Percentiles rank a stretch among this genome's conserved stretches.
Conservation (phyloP, 2,329 filamentous ascomycete genomes). For the Cladosporium sphaerospermum region DNA sequence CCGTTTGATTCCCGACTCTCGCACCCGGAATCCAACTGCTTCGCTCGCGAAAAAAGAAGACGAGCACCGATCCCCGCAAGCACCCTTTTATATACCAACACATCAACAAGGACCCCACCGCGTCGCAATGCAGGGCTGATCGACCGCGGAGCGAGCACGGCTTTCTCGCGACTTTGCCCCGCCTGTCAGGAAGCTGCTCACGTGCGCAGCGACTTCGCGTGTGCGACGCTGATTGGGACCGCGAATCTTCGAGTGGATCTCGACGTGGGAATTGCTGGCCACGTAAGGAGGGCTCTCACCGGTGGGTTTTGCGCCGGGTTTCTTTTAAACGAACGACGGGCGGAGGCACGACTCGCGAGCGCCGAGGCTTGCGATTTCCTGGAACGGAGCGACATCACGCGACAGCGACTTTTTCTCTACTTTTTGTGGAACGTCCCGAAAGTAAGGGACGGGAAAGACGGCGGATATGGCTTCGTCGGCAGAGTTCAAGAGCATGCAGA, state of each 20-base stretch:
- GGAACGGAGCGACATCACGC: too few relatives aligned
- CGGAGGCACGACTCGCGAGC: background rate
- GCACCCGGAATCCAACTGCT: background rate
- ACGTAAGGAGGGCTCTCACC: too few relatives aligned
- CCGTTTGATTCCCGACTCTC: background rate
- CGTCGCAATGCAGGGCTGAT: conserved; percentile 6
- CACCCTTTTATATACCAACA: background rate
- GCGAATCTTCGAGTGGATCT: too few relatives aligned
- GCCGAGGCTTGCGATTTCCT: too few relatives aligned
- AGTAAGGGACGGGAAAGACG: background rate
- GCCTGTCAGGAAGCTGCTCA: conserved; percentile 7
- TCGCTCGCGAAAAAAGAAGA: background rate
- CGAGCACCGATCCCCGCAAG: background rate
- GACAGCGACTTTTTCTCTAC: too few relatives aligned
- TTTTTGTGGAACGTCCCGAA: background rate
- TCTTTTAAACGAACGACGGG: background rate
- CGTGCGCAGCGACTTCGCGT: conserved; percentile 2
- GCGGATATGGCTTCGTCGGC: background rate
- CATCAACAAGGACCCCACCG: background rate
- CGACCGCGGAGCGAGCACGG: background rate
- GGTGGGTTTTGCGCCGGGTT: too few relatives aligned
- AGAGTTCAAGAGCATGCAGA: background rate
- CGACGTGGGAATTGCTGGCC: too few relatives aligned
- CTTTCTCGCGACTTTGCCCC: background rate
- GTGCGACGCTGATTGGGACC: background rate